Conservation (phyloP, 2,329 filamentous ascomycete genomes). For the Arthrobotrys megalospora region DNA sequence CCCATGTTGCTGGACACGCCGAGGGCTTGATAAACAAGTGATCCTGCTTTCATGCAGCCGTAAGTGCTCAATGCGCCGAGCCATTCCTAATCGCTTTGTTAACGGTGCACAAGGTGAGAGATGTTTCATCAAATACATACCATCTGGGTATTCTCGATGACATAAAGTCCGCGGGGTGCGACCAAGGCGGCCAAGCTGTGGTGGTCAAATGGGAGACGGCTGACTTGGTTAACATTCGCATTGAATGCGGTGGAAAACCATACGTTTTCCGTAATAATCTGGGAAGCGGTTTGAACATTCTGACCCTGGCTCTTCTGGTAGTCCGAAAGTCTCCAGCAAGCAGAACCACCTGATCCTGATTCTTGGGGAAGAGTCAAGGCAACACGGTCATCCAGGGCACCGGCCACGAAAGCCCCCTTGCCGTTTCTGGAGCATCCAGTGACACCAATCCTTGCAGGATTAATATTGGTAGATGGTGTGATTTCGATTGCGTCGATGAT, state of each 20-base stretch:
- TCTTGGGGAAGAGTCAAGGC: constrained; percentile 76
- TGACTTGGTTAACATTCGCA: constrained; percentile 70
- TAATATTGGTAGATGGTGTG: constrained; percentile 70
- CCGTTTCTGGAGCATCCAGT: constrained; percentile 77
- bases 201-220: constrained; percentile 73
- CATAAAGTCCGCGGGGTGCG: constrained; percentile 72
- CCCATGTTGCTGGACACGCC: constrained; percentile 73
- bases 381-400: constrained; percentile 74
- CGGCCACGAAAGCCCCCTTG: constrained; percentile 76
- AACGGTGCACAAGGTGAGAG: not conserved
- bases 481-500: constrained; percentile 75
- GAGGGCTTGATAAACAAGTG: constrained; percentile 72
- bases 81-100: constrained; percentile 69
- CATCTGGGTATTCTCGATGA: constrained; percentile 73
- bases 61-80: constrained; percentile 73
- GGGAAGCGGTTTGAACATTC: constrained; percentile 74
- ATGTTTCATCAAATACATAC: constrained; percentile 11
- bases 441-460: constrained; percentile 71
- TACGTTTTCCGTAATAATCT: constrained; percentile 76
- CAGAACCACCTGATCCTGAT: constrained; percentile 75
- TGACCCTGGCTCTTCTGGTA: constrained; percentile 71
- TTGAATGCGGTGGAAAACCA: constrained; percentile 76
- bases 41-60: constrained; percentile 73
- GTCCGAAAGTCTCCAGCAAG: constrained; percentile 75
- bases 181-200: constrained; percentile 74